Percentiles rank a stretch among this genome's conserved stretches.
Evolutionary conservation across 2,329 filamentous ascomycete genomes (phyloP).

Genomic region (Cladosporium sp.): DNA sequence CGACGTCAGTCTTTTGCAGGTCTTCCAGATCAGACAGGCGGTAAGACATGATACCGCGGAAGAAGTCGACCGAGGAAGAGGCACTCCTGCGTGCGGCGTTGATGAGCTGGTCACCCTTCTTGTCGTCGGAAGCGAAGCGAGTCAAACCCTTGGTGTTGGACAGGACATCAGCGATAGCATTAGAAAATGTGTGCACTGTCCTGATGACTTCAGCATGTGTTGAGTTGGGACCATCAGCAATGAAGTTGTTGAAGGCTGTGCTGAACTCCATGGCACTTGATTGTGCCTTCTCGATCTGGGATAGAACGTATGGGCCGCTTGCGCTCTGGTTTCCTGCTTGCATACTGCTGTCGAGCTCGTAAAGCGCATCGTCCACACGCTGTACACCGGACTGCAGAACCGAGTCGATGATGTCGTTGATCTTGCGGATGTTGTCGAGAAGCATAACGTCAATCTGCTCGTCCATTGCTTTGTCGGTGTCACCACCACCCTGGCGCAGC

Average conservation of each 20-base stretch:
- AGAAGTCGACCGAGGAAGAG: conserved; percentile 84
- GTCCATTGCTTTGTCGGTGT: conserved; percentile 75
- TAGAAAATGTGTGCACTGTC: conserved; percentile 83
- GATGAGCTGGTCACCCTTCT: conserved; percentile 82
- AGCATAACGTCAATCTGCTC: conserved; percentile 88
- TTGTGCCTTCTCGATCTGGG: conserved; percentile 94
- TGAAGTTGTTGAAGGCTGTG: conserved; percentile 96
- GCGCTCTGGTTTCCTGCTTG: conserved; percentile 98
- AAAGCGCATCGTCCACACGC: conserved; percentile 91
- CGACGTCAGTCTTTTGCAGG: conserved; percentile 90
- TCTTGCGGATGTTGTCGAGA: conserved; percentile 80
- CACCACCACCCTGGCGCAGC: conserved; percentile 58
- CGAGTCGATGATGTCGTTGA: conserved; percentile 96
- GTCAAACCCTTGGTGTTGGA: conserved; percentile 95
- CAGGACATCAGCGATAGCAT: conserved; percentile 87
- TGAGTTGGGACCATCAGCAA: conserved; percentile 90
- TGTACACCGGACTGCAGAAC: conserved; percentile 90
- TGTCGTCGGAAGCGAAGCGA: conserved; percentile 89
- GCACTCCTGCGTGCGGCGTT: conserved; percentile 80
- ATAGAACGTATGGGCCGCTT: conserved; percentile 88
- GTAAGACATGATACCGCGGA: conserved; percentile 90
- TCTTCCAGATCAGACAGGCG: conserved; percentile 85
- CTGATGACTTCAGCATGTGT: conserved; percentile 88
- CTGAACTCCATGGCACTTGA: conserved; percentile 95
- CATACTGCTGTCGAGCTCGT: conserved; percentile 96